Percentiles rank a stretch among this genome's conserved stretches.
phyloP scores from a whole-genome alignment of 2,329 filamentous ascomycete species.

The Whalleya microplaca region DNA sequence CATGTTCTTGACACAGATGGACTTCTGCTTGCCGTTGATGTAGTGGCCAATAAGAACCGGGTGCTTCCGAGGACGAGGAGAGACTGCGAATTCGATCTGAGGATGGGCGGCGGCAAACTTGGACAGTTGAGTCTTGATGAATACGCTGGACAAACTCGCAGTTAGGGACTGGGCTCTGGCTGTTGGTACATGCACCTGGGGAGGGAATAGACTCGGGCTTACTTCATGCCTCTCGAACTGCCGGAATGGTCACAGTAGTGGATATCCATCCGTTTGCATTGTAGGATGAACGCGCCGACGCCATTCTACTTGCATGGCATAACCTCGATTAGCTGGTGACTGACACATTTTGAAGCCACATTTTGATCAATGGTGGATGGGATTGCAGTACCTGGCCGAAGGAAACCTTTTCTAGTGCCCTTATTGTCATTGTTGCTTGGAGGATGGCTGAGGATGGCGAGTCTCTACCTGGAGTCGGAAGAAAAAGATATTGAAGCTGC shows the following conservation, averaged over 20 bases:
- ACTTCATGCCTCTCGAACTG: conserved; percentile 95
- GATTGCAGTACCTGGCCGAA: conserved; percentile 52
- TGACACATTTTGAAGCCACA: neutral
- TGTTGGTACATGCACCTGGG: neutral
- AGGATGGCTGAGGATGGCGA: neutral
- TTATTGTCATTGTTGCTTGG: conserved; percentile 56
- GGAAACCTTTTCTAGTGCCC: conserved; percentile 56
- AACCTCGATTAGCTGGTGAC: neutral
- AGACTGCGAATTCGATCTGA: conserved; percentile 88
- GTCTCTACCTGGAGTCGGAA: neutral
- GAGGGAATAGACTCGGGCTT: conserved; percentile 38
- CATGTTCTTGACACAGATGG: conserved; percentile 87
- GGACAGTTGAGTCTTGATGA: conserved; percentile 77
- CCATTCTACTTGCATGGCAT: conserved; percentile 70
- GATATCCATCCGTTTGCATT: conserved; percentile 94
- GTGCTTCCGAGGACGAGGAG: conserved; percentile 86
- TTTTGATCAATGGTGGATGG: too few species aligned
- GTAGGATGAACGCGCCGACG: conserved; percentile 93
- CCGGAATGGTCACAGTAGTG: conserved; percentile 98
- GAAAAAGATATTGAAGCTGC: neutral
- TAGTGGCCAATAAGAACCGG: conserved; percentile 89
- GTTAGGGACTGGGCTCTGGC: conserved; percentile 30
- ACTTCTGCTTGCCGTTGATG: conserved; percentile 85
- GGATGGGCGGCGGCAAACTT: conserved; percentile 82
- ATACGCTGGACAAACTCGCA: conserved; percentile 57